A percentile compares a stretch with the other conserved stretches of the same genome.
These are phyloP conservation scores for Avena eriantha DNA, from an alignment of 176 grass and related monocot genomes.

Conservation along the genomic window DNA sequence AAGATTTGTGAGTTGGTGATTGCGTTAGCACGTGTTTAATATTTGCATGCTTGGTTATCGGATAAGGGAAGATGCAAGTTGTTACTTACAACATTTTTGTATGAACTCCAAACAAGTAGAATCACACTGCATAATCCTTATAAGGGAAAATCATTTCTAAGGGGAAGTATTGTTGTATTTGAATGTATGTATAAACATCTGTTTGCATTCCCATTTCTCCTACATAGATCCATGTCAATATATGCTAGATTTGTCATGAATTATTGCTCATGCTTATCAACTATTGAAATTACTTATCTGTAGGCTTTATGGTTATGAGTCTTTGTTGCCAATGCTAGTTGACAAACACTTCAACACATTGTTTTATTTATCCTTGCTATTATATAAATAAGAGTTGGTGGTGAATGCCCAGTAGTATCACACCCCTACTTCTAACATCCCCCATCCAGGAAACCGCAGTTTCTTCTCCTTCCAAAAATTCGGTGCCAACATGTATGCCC, in stretches of 20 bases:
- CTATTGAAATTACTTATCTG: constrained; percentile 18
- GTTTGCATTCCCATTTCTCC: constrained; percentile 32
- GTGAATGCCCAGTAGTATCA: constrained; percentile 9
- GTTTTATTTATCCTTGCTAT: constrained; percentile 10
- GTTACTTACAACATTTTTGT: constrained; percentile 1
- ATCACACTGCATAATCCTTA: neutral
- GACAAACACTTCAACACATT: neutral
- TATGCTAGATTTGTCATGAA: neutral
- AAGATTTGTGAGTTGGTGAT: neutral
- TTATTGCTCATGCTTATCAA: neutral
- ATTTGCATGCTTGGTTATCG: constrained; percentile 19
- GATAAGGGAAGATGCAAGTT: constrained; percentile 2
- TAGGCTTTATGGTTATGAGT: constrained; percentile 9
- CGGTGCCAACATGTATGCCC: neutral
- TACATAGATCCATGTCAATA: constrained; percentile 1
- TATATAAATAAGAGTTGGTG: constrained; percentile 5
- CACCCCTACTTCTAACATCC: neutral
- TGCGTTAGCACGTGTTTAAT: constrained; percentile 15
- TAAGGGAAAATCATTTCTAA: constrained; percentile 5
- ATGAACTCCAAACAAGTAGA: neutral
- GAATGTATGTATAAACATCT: neutral
- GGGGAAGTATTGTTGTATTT: neutral
- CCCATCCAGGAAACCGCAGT: neutral
- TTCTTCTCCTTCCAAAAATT: neutral
- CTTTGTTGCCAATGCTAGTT: neutral